These are phyloP conservation scores for Heliosperma pusillum DNA, from an alignment of 148 eudicot genomes.

Conservation along the genomic window DNA sequence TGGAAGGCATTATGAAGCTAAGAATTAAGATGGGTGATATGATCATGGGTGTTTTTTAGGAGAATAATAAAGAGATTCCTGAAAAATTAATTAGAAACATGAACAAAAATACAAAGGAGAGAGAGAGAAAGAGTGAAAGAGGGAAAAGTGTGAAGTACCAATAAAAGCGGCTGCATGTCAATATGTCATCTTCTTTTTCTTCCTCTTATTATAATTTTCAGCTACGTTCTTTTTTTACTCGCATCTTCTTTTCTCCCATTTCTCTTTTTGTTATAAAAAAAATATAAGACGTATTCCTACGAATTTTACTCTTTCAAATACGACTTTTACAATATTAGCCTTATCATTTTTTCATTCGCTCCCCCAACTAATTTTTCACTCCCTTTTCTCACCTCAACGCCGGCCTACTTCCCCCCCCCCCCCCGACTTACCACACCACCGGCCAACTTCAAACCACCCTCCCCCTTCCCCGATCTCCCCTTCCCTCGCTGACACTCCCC, in stretches of 20 bases:
- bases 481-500: too few relatives aligned
- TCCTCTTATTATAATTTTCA: background rate
- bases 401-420: too few relatives aligned
- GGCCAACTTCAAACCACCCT: too few relatives aligned
- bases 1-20: slow-evolving; percentile 8
- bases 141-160: slow-evolving; percentile 10
- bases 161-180: slow-evolving; percentile 32
- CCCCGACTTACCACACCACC: too few relatives aligned
- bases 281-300: too few relatives aligned
- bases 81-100: background rate
- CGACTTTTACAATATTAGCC: too few relatives aligned
- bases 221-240: background rate
- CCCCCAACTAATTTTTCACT: too few relatives aligned
- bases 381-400: too few relatives aligned
- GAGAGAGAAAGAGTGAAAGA: background rate
- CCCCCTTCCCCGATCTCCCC: too few relatives aligned
- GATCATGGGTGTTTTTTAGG: slow-evolving; percentile 3
- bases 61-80: slow-evolving; percentile 3
- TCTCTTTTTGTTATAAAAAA: background rate
- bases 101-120: background rate
- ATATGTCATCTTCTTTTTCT: slow-evolving; percentile 27
- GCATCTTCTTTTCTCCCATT: too few relatives aligned
- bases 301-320: too few relatives aligned
- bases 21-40: slow-evolving; percentile 15
- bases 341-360: too few relatives aligned